Evolutionary conservation across 2,329 filamentous ascomycete species (phyloP).

Genomic region (Erysiphe pulchra): DNA sequence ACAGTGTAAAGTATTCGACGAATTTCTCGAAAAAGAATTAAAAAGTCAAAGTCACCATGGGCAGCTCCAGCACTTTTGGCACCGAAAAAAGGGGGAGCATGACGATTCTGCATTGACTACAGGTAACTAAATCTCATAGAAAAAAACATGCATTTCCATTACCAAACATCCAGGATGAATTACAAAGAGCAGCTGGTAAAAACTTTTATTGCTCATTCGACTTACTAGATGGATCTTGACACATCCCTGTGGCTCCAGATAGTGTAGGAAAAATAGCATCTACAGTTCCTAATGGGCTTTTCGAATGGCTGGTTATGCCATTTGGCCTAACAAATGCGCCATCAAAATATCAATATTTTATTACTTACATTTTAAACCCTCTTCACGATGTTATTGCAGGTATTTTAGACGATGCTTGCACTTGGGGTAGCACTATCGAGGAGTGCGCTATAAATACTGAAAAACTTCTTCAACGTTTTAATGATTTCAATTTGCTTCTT

Average conservation of each 20-base stretch:
- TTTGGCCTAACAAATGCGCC: neutral
- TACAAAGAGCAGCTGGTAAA: neutral
- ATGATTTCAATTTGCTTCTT: neutral
- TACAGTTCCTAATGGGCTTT: neutral
- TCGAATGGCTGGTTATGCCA: constrained; percentile 1
- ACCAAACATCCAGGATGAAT: neutral
- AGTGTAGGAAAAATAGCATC: neutral
- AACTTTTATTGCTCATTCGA: neutral
- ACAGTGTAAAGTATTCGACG: neutral
- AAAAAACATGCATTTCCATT: neutral
- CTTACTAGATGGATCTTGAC: neutral
- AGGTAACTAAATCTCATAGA: neutral
- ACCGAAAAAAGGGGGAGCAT: neutral
- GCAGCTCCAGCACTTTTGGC: neutral
- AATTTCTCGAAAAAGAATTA: neutral
- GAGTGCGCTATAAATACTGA: neutral
- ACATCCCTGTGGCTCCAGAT: neutral
- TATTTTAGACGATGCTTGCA: neutral
- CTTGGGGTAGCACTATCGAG: neutral
- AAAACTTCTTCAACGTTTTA: neutral
- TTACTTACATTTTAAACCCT: neutral
- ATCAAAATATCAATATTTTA: constrained; percentile 1
- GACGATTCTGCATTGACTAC: neutral
- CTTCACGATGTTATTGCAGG: neutral
- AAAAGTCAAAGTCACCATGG: neutral